A percentile compares a stretch with the other conserved stretches of the same genome.
Conservation (phyloP, 2,329 filamentous ascomycete genomes). For the Proliferodiscus dingleyae region DNA sequence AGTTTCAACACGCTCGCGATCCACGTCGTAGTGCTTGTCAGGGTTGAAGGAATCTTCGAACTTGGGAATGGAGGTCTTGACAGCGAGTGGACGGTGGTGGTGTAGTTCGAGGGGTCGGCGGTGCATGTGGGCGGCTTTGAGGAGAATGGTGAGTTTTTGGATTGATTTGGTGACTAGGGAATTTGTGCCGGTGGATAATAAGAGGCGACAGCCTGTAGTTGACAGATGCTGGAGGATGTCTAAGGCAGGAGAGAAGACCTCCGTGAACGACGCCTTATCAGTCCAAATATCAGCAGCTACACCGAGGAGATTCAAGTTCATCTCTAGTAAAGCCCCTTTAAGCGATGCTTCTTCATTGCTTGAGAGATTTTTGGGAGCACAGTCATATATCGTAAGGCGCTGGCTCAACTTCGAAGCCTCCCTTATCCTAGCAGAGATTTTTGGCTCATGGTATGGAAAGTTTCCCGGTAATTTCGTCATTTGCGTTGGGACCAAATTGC, state of each 20-base stretch:
- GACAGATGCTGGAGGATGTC: constrained; percentile 56
- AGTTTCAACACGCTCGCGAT: constrained; percentile 80
- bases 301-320: constrained; percentile 61
- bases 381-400: constrained; percentile 57
- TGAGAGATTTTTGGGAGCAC: constrained; percentile 33
- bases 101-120: constrained; percentile 83
- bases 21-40: constrained; percentile 93
- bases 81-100: constrained; percentile 80
- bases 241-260: constrained; percentile 67
- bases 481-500: constrained; percentile 56
- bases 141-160: constrained; percentile 46
- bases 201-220: constrained; percentile 46
- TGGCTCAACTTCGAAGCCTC: constrained; percentile 40
- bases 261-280: constrained; percentile 66
- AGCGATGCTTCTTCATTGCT: constrained; percentile 28
- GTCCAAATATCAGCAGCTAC: constrained; percentile 69
- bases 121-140: constrained; percentile 56
- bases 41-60: constrained; percentile 96
- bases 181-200: constrained; percentile 39
- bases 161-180: constrained; percentile 23
- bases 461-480: constrained; percentile 42
- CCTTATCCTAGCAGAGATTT: constrained; percentile 46
- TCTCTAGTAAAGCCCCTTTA: constrained; percentile 57
- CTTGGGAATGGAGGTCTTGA: constrained; percentile 84
- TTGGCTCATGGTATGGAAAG: constrained; percentile 58